Base-by-base conservation (phyloP, 768 basidiomycete genomes). In the Lentinula sp. region DNA sequence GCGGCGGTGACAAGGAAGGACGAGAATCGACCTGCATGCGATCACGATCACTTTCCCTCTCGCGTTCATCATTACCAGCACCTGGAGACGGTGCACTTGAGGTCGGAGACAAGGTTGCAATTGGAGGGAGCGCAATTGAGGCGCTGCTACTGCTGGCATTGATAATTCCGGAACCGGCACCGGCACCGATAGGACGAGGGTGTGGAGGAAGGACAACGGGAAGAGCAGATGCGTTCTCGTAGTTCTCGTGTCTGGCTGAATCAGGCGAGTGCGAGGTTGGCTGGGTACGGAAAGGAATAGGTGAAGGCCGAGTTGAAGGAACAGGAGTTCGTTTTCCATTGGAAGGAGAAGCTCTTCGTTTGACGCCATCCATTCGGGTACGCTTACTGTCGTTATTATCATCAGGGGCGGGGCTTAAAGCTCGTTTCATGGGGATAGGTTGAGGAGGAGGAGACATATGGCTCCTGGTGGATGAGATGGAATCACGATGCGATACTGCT, bases 231-330 rank as follows among this genome's bases (percentile, higher is more conserved):
- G 79, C 78, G 59, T 82, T 75, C 40, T 80, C 76, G 61, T 80
- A 84, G 4, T 72, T 70, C 42, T 83, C 83, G 57, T 82, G 83
- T 34, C 86, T 83, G 11, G 80, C 76, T 69, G 55, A 56, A 35
- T 90, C 88, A 18, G 87, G 87, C 21, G 89, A 89, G 67, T 80
- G 86, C 11, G 87, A 83, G 5, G 82, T 73, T 8, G 86, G 84
- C 67, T 89, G 89, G 3, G 82, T 84, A 65, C 85, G 82, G 81
- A 90, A 87, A 15, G 89, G 88, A 50, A 83, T 83, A 2, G 89
- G 88, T 18, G 88, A 89, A 0, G 84, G 86, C 3, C 87, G 77
- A 49, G 84, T 83, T 23, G 85, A 84, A 43, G 82, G 80, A 32
- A 81, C 68, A 10, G 87, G 86, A 0, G 86, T 83, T 46, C 75